phyloP scores from a whole-genome alignment of 768 basidiomycete genomes.

The Macrolepiota albuminosa region DNA sequence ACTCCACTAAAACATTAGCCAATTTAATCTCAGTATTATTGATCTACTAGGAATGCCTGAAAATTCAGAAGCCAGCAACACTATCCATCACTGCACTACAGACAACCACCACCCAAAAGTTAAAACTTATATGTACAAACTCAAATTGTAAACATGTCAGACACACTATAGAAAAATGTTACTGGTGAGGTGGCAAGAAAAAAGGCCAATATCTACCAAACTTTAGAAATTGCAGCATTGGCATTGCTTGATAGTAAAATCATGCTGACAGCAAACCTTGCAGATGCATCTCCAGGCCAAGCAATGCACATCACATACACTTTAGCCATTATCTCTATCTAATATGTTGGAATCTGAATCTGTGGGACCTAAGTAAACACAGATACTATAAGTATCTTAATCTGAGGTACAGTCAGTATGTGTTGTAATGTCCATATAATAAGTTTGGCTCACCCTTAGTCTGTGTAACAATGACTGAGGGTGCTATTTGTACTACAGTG shows the following conservation, averaged over 20 bases:
- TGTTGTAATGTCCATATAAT: no score
- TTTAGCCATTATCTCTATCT: no score
- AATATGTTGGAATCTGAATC: no score
- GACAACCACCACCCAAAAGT: not conserved
- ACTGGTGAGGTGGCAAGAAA: not conserved
- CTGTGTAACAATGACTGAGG: no score
- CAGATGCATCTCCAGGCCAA: not conserved
- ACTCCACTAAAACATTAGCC: not conserved
- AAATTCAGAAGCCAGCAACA: no score
- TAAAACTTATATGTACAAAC: not conserved
- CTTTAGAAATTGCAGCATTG: not conserved
- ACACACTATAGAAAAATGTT: not conserved
- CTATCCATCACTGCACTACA: not conserved
- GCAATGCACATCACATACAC: not conserved
- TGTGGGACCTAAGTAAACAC: no score
- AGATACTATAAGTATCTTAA: no score
- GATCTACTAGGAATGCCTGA: not conserved
- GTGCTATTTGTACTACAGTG: no score
- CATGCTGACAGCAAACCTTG: not conserved
- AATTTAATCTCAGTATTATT: not conserved
- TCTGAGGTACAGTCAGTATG: no score
- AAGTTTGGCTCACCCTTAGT: no score
- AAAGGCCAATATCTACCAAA: not conserved
- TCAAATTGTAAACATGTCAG: not conserved
- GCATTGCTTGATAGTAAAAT: not conserved